Evolutionary conservation across 495 filamentous ascomycete genomes (phyloP).

Genomic region (Trichoderma virens): DNA sequence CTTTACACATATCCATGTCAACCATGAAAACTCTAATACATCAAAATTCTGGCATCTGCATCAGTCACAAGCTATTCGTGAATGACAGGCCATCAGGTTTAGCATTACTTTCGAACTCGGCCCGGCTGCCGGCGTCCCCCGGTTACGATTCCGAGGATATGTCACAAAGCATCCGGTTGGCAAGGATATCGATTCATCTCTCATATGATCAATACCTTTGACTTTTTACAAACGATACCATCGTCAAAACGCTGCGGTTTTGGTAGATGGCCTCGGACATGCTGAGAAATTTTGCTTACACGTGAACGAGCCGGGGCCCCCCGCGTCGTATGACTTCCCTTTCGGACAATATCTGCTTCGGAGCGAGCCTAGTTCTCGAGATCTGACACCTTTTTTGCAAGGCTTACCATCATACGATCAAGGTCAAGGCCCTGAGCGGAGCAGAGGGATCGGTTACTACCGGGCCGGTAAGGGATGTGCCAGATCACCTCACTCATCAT

Average conservation of each 20-base stretch:
- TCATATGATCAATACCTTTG: not conserved
- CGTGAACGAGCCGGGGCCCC: not conserved
- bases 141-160: too few species aligned
- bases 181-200: not conserved
- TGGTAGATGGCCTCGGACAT: not conserved
- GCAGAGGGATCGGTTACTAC: not conserved
- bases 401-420: not conserved
- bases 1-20: too few species aligned
- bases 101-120: too few species aligned
- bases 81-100: too few species aligned
- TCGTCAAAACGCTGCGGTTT: not conserved
- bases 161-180: too few species aligned
- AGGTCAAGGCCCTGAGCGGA: not conserved
- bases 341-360: not conserved
- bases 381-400: not conserved
- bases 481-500: constrained; percentile 2
- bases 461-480: not conserved
- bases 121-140: too few species aligned
- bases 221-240: not conserved
- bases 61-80: too few species aligned
- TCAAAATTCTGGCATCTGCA: too few species aligned
- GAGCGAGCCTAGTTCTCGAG: not conserved
- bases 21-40: too few species aligned
- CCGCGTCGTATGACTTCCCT: not conserved
- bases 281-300: not conserved